Conservation (phyloP, 257 asterid species). For the Verbascum thapsus region DNA sequence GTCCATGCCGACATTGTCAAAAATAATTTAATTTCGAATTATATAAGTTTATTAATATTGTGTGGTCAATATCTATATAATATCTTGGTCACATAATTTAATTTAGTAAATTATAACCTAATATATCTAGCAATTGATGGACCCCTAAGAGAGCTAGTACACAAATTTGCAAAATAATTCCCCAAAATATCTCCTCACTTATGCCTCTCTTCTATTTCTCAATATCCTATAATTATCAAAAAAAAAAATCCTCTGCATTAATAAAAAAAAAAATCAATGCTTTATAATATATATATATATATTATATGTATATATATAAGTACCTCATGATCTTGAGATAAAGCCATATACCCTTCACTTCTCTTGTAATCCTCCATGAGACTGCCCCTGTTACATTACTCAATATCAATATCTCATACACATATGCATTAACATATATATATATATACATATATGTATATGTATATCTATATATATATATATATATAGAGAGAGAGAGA, state of each 20-base stretch:
- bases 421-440: background rate
- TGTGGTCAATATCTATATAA: conserved; percentile 27
- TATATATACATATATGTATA: no score
- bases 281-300: background rate
- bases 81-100: conserved; percentile 25
- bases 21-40: conserved; percentile 6
- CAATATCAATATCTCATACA: background rate
- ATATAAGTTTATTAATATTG: background rate
- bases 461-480: no score
- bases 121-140: conserved; percentile 21
- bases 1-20: conserved; percentile 38
- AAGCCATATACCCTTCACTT: conserved; percentile 34
- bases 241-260: no score
- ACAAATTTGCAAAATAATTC: conserved; percentile 41
- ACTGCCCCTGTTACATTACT: conserved; percentile 25
- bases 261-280: no score
- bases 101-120: background rate
- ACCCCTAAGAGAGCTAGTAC: conserved; percentile 36
- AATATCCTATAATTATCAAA: conserved; percentile 18
- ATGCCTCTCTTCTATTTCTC: conserved; percentile 16
- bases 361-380: conserved; percentile 53
- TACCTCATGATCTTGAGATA: conserved; percentile 45
- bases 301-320: background rate
- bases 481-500: conserved; percentile 22
- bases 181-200: conserved; percentile 26